Evolutionary conservation across 2,329 filamentous ascomycete genomes (phyloP), one percentile per base, ranked within the genome.

Genomic region (Ceratocystiopsis minuta): DNA sequence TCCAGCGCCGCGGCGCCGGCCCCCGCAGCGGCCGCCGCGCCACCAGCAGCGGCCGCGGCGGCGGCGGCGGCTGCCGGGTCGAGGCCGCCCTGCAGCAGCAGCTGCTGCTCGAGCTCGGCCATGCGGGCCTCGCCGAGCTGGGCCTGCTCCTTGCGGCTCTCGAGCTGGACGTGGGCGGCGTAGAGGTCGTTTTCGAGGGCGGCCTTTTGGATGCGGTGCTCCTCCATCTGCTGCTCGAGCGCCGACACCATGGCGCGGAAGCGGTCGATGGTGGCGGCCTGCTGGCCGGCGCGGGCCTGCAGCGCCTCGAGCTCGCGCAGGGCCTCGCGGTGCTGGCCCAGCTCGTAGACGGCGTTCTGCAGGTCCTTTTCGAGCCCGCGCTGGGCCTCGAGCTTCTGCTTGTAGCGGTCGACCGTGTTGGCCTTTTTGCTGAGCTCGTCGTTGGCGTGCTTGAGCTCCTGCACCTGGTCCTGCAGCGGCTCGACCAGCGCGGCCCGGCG

Each of bases 331-430:
- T 72, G 56, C 46, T 72, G 65, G 32, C 67, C 65, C 45, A 68
- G 64, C 50, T 72, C 69, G 45, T 68, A 68, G 43, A 68, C 64
- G 7, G 77, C 60, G 32, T 66, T 63, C 41, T 68, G 62, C 38
- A 74, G 65, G 49, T 77, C 71, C 42, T 63, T 66, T 45, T 71
- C 69, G 32, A 75, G 58, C 16, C 65, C 60, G 43, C 68, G 69
- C 50, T 70, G 65, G 14, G 64, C 63, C 51, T 75, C 70, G 14
- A 78, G 62, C 56, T 78, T 78, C 54, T 75, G 70, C 54, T 72
- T 70, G 52, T 72, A 71, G 43, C 74, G 64, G 42, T 77, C 74
- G 9, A 70, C 70, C 42, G 66, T 72, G 49, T 78, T 78, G 46
- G 74, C 73, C 50, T 74, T 75, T 53, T 73, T 74, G 40, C 67